Conservation (phyloP, 2,329 filamentous ascomycete species). For the Taxawa tesnikishii region DNA sequence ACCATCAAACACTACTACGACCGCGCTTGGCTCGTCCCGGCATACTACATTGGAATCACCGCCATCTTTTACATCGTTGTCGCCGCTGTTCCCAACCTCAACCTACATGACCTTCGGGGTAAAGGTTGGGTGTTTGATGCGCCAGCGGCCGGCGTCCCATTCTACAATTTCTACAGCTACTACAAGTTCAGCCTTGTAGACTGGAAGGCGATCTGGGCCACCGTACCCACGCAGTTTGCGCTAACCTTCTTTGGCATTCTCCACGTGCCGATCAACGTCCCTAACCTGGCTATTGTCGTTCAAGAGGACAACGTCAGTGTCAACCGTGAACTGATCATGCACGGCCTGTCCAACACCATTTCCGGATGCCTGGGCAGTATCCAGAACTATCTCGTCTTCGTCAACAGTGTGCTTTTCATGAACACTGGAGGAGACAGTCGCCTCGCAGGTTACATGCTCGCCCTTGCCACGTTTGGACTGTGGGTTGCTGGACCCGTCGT, state of each 20-base stretch:
- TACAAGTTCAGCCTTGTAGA: constrained; percentile 57
- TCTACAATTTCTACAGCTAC: constrained; percentile 95
- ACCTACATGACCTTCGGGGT: constrained; percentile 54
- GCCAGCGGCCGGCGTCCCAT: constrained; percentile 73
- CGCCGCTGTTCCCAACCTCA: constrained; percentile 52
- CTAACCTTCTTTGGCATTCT: constrained; percentile 95
- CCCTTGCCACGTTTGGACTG: constrained; percentile 64
- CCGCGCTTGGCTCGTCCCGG: constrained; percentile 74
- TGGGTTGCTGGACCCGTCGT: constrained; percentile 77
- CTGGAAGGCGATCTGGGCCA: constrained; percentile 72
- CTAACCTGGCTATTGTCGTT: constrained; percentile 77
- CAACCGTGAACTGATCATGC: constrained; percentile 80
- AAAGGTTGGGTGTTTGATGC: constrained; percentile 86
- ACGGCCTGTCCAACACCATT: constrained; percentile 84
- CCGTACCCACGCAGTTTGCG: constrained; percentile 88
- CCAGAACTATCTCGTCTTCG: constrained; percentile 92
- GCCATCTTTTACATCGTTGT: constrained; percentile 69
- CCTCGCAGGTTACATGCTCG: constrained; percentile 75
- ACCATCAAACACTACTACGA: constrained; percentile 62
- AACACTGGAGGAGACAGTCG: constrained; percentile 80
- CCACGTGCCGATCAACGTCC: constrained; percentile 96
- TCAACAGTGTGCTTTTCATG: constrained; percentile 95
- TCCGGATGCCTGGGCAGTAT: constrained; percentile 84
- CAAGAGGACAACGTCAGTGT: constrained; percentile 88
- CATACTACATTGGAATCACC: constrained; percentile 73